Percentiles rank a stretch among this genome's conserved stretches.
Evolutionary conservation across 129 eudicot species (phyloP).

Genomic region (Artemisia annua): DNA sequence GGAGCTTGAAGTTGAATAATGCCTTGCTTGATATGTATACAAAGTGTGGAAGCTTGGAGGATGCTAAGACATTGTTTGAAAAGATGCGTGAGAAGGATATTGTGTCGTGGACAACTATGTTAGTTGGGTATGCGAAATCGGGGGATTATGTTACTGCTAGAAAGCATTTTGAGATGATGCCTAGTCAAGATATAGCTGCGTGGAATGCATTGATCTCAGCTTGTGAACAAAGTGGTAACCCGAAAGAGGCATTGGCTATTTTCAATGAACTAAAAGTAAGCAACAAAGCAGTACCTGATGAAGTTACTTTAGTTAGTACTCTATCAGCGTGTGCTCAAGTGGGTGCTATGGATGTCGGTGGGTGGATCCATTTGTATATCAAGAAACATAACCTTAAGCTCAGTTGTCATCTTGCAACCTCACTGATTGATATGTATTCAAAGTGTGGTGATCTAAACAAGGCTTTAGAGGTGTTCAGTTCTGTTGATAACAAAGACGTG

Average conservation of each 20-base stretch:
- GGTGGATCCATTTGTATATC: slow-evolving; percentile 67
- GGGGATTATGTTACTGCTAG: slow-evolving; percentile 55
- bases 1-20: slow-evolving; percentile 45
- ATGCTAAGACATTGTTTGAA: slow-evolving; percentile 56
- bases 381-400: slow-evolving; percentile 48
- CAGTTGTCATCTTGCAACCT: slow-evolving; percentile 46
- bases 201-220: slow-evolving; percentile 84
- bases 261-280: slow-evolving; percentile 55
- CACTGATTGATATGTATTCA: slow-evolving; percentile 74
- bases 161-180: slow-evolving; percentile 47
- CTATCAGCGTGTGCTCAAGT: slow-evolving; percentile 73
- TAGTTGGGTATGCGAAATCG: slow-evolving; percentile 61
- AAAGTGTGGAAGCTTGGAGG: slow-evolving; percentile 61
- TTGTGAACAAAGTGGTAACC: slow-evolving; percentile 62
- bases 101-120: slow-evolving; percentile 72
- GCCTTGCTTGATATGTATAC: slow-evolving; percentile 75
- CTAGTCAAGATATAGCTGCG: slow-evolving; percentile 59
- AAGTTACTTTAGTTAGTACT: slow-evolving; percentile 52
- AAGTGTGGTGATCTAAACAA: slow-evolving; percentile 74
- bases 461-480: slow-evolving; percentile 66
- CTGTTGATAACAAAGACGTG: slow-evolving; percentile 44
- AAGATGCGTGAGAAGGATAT: slow-evolving; percentile 58
- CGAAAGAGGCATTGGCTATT: slow-evolving; percentile 65
- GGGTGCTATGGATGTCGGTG: slow-evolving; percentile 65
- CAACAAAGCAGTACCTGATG: slow-evolving; percentile 52